Base-by-base conservation (phyloP, 1,284 basidiomycete genomes). In the Naganishia cerealis region DNA sequence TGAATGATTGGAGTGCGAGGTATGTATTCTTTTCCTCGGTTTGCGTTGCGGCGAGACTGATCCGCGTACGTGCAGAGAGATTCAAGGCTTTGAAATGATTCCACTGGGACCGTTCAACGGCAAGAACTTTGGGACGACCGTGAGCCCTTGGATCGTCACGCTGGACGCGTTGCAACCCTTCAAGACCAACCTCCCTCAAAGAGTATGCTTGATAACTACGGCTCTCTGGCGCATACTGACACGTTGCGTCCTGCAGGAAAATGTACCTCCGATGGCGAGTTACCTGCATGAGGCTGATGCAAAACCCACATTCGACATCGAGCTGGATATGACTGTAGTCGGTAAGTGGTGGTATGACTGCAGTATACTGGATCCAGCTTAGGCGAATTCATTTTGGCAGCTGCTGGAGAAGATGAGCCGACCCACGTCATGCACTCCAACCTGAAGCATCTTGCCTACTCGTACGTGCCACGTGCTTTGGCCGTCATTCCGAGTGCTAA, bases 41-140 rank as follows among this genome's bases (percentile, higher is more conserved):
- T 13, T 43, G 8, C 57, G 39, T 42, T 26, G 18, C 15, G 15
- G 15, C 38, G 39, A 36, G 18, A 43, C 33, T 21, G 18, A 62
- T 26, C 12, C 26, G 7, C 38, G 5, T 3, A 12, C 26, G 15
- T n/a, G 13, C 36, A 67, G 66, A 38, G 71, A 71, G 42, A 67
- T 68, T 26, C 71, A 71, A 62, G 68, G 59, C 36, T 71, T 57
- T 40, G 71, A 71, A 42, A 70, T 70, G 61, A 62, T 59, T 24
- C 71, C 71, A 3, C 66, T 71, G 0, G 71, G 71, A 1, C 72
- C 69, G 2, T 71, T 71, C 57, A 72, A 72, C 42, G 70, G 71
- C 56, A 75, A 75, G 71, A 75, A 75, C 68, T 75, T 74, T 67
- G 71, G 69, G 39, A 74, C 73, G 16, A 72, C 74, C 50, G 71